Conservation (phyloP, 148 eudicot genomes). For the Silene latifolia region DNA sequence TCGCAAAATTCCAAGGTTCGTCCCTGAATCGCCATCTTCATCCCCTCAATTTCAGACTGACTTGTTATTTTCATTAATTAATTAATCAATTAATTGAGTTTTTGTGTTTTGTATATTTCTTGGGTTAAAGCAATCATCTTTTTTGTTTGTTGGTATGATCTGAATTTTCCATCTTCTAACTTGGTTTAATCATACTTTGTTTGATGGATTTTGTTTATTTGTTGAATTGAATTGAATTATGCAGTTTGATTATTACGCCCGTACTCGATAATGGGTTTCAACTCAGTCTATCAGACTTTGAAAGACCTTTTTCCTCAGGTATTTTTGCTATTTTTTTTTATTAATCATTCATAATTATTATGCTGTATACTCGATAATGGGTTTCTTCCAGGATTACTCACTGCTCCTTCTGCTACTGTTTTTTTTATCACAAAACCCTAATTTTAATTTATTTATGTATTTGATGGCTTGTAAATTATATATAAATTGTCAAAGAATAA, state of each 20-base stretch:
- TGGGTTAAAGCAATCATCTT: background rate
- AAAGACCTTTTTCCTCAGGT: conserved; percentile 61
- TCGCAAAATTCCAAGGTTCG: background rate
- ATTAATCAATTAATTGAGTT: too few relatives aligned
- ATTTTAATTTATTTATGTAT: too few relatives aligned
- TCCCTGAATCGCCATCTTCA: background rate
- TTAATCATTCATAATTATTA: background rate
- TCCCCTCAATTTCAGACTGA: too few relatives aligned
- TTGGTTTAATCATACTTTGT: background rate
- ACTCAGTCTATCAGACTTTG: conserved; percentile 47
- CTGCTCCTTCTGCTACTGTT: too few relatives aligned
- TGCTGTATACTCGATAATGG: too few relatives aligned
- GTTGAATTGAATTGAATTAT: background rate
- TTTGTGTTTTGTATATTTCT: background rate
- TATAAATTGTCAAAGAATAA: too few relatives aligned
- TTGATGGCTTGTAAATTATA: too few relatives aligned
- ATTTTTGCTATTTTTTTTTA: background rate
- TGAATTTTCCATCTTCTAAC: background rate
- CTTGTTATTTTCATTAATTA: too few relatives aligned
- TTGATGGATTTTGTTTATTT: background rate
- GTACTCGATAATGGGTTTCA: conserved; percentile 45
- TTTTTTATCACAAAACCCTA: too few relatives aligned
- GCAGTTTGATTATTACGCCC: conserved; percentile 16
- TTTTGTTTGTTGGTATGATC: background rate
- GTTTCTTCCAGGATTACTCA: too few relatives aligned